phyloP scores from a whole-genome alignment of 768 basidiomycete species.

The Leccinum broughii region DNA sequence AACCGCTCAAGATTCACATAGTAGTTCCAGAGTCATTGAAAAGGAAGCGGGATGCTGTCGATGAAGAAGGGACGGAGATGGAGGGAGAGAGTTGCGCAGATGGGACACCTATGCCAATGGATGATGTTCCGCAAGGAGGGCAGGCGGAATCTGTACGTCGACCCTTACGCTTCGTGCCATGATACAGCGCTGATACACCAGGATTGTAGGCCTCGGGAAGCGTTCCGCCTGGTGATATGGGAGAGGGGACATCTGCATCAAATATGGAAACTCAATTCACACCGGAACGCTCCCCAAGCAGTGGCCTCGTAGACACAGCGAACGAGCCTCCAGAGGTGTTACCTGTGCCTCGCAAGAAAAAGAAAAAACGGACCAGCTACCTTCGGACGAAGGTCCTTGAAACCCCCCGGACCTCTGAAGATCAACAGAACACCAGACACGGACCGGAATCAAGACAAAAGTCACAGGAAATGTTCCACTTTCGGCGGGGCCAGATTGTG shows the following conservation, averaged over 20 bases:
- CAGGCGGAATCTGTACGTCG: too few relatives aligned
- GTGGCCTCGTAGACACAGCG: too few relatives aligned
- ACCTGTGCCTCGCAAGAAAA: background rate
- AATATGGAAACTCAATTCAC: background rate
- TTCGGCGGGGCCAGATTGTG: slow-evolving; percentile 21
- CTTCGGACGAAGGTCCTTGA: background rate
- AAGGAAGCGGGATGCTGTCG: background rate
- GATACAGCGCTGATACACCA: background rate
- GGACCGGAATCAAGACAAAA: background rate
- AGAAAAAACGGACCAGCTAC: background rate
- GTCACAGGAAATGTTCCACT: slow-evolving; percentile 5
- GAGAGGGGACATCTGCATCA: background rate
- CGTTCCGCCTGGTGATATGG: background rate
- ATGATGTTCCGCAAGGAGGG: background rate
- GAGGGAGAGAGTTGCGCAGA: background rate
- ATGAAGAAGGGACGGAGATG: background rate
- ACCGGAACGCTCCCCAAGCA: background rate
- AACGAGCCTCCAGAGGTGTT: background rate
- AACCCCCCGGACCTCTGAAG: background rate
- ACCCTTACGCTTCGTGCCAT: too few relatives aligned
- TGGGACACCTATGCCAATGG: background rate
- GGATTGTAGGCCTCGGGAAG: background rate
- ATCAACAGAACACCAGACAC: background rate
- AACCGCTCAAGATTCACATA: slow-evolving; percentile 8
- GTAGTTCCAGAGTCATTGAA: slow-evolving; percentile 15